A percentile compares a stretch with the other conserved stretches of the same genome.
These are phyloP conservation scores for Biscogniauxia sp. DNA, from an alignment of 2,329 filamentous ascomycete genomes.

Conservation along the genomic window DNA sequence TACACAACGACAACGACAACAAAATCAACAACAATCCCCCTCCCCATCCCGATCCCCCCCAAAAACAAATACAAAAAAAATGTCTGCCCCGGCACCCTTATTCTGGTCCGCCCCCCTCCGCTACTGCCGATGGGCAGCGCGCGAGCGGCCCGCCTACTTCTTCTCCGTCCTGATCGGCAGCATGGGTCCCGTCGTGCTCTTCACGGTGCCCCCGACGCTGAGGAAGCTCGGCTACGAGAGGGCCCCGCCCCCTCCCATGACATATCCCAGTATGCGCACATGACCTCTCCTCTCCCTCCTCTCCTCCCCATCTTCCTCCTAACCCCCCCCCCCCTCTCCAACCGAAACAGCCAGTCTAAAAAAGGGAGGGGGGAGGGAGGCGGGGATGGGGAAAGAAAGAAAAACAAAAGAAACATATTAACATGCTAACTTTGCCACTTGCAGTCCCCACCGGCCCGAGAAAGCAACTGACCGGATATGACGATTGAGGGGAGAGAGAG, in stretches of 20 bases:
- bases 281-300: conserved; percentile 30
- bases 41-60: background rate
- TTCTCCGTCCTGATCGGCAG: conserved; percentile 76
- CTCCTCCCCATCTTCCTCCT: too few relatives aligned
- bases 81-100: conserved; percentile 63
- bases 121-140: conserved; percentile 84
- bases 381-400: too few relatives aligned
- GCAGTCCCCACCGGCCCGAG: conserved; percentile 58
- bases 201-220: conserved; percentile 72
- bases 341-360: background rate
- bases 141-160: conserved; percentile 89
- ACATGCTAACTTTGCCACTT: background rate
- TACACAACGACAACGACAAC: background rate
- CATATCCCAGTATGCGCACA: conserved; percentile 74
- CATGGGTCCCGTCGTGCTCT: conserved; percentile 67
- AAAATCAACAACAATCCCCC: background rate
- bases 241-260: conserved; percentile 72
- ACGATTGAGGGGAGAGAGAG: conserved; percentile 42
- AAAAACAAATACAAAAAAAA: too few relatives aligned
- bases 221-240: conserved; percentile 70
- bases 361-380: too few relatives aligned
- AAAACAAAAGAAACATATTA: background rate
- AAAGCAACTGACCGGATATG: conserved; percentile 60
- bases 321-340: background rate
- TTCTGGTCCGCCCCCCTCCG: conserved; percentile 84